Percentiles rank a stretch among this genome's conserved stretches.
phyloP scores from a whole-genome alignment of 306 rosid species.

The Fragaria ananassa region DNA sequence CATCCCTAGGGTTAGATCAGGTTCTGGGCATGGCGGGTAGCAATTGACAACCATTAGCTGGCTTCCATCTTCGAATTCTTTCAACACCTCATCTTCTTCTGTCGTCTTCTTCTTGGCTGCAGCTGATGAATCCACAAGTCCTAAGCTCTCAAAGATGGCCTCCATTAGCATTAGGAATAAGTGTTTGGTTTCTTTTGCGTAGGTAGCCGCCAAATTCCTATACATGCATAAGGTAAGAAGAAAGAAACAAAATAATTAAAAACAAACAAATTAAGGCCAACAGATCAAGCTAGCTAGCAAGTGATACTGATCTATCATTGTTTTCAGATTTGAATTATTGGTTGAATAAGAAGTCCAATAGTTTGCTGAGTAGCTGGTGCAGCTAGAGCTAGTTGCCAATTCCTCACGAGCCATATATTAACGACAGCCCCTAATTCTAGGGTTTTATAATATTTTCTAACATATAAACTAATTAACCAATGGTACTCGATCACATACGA shows the following conservation, averaged over 20 bases:
- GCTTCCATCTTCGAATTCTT: conserved; percentile 69
- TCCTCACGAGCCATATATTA: not conserved
- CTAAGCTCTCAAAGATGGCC: conserved; percentile 70
- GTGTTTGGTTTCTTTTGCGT: conserved; percentile 53
- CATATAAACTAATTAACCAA: not conserved
- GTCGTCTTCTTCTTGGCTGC: conserved; percentile 10
- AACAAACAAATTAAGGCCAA: not conserved
- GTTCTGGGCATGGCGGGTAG: conserved; percentile 88
- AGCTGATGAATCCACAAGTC: conserved; percentile 29
- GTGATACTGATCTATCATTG: not conserved
- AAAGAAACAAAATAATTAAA: not conserved
- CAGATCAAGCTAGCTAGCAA: not conserved
- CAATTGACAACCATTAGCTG: conserved; percentile 78
- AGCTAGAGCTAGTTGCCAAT: not conserved
- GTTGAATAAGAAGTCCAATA: not conserved
- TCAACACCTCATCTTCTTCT: conserved; percentile 35
- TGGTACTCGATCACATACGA: not conserved
- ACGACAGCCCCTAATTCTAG: not conserved
- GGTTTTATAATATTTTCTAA: conserved; percentile 7
- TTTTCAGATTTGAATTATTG: not conserved
- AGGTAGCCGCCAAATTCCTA: conserved; percentile 57
- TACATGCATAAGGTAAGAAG: not conserved
- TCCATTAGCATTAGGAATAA: conserved; percentile 56
- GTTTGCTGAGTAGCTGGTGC: not conserved
- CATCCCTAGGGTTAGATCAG: conserved; percentile 86